Evolutionary conservation across 1,139 yeast species (phyloP), one percentile per base, ranked within the genome.

Genomic region (Lodderomyces beijingensis): DNA sequence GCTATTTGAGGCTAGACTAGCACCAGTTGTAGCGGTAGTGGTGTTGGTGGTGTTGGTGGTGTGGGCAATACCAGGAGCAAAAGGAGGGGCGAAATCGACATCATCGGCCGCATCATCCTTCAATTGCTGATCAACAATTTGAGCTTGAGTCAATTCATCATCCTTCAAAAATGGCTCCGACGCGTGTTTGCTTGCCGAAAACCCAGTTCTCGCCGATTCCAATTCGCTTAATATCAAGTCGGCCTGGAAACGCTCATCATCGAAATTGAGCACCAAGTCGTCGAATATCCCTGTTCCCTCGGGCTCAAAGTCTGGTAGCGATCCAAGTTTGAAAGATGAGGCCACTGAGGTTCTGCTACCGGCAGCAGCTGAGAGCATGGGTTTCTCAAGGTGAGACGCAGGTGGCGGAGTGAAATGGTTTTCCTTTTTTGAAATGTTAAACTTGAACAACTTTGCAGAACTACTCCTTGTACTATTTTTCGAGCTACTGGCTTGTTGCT

Each of bases 131-230:
- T 67, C 71, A 28, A 53, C 57, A 29, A 68, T 66, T 43, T 66
- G 73, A 23, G 57, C 73, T 27, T 47, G 48, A 2, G 70, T 62
- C 37, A 68, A 57, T 40, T 68, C 74, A 38, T 67, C 74, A 46
- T 68, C 74, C 34, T 52, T 55, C 37, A 68, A 54, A 38, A 64
- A 60, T 22, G 67, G 67, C 21, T 57, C 62, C 19, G 23, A 25
- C n/a, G n/a, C n/a, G n/a, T n/a, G n/a, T n/a, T n/a, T n/a, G n/a
- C n/a, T n/a, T n/a, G n/a, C n/a, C n/a, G n/a, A n/a, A n/a, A n/a
- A n/a, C n/a, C n/a, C n/a, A n/a, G 16, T 21, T 4, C 15, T 22
- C 9, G 23, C 13, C 6, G 16, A 19, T 4, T 18, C 25, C 11
- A 9, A n/a, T 32, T 23, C 43, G 31, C 33, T 42, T 40, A 36